Percentiles rank a stretch among this genome's conserved stretches.
These are phyloP conservation scores for Candida maltosa DNA, from an alignment of 805 yeast species.

Conservation along the genomic window DNA sequence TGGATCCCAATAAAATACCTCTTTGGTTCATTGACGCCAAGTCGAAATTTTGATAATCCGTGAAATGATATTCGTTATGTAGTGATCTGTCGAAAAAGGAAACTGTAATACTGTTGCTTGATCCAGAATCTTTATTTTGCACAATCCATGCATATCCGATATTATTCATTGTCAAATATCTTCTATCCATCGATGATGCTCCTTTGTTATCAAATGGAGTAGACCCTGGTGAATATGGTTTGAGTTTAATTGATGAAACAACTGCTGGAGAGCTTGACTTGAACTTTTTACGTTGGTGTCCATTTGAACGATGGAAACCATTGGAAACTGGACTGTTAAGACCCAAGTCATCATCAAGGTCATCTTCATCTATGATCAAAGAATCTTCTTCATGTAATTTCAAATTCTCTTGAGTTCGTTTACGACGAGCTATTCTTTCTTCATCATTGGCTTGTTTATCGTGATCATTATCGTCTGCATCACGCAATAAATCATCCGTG, in stretches of 20 bases:
- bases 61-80: slow-evolving; percentile 81
- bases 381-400: slow-evolving; percentile 30
- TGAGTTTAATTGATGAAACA: slow-evolving; percentile 15
- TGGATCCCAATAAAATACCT: slow-evolving; percentile 59
- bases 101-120: slow-evolving; percentile 71
- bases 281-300: slow-evolving; percentile 1
- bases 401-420: slow-evolving; percentile 6
- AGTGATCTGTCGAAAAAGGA: slow-evolving; percentile 77
- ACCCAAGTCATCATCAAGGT: slow-evolving; percentile 23
- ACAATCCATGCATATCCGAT: slow-evolving; percentile 83
- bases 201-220: slow-evolving; percentile 57
- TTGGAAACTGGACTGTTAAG: no score
- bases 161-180: slow-evolving; percentile 78
- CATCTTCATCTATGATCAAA: slow-evolving; percentile 32
- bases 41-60: slow-evolving; percentile 69
- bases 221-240: slow-evolving; percentile 81
- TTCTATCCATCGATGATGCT: slow-evolving; percentile 45
- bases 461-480: slow-evolving; percentile 9
- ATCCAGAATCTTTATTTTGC: slow-evolving; percentile 22
- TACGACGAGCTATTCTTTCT: slow-evolving; percentile 1
- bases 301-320: not conserved
- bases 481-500: slow-evolving; percentile 8
- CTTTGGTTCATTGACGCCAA: slow-evolving; percentile 67
- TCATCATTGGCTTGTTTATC: slow-evolving; percentile 4
- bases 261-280: slow-evolving; percentile 1